Conservation (phyloP, 2,329 filamentous ascomycete species). For the Shiraia sp. region DNA sequence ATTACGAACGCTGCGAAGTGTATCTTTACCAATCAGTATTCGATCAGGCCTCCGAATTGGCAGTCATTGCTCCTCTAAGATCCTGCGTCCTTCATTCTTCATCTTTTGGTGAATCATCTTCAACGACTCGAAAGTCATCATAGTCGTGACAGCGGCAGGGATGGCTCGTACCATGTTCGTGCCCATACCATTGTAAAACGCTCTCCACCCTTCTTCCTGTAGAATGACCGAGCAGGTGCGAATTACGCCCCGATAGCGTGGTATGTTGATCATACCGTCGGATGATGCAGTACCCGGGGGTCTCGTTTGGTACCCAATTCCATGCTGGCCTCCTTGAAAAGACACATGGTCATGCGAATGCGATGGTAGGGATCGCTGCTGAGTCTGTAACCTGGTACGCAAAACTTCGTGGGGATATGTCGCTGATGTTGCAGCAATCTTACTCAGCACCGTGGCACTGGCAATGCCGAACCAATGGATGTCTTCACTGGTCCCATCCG, state of each 20-base stretch:
- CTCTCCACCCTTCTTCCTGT: constrained; percentile 89
- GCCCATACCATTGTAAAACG: constrained; percentile 96
- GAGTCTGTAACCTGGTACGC: constrained; percentile 89
- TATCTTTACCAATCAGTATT: constrained; percentile 7
- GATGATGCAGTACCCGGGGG: constrained; percentile 54
- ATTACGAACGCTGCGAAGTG: constrained; percentile 22
- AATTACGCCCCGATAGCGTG: constrained; percentile 74
- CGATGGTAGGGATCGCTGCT: constrained; percentile 68
- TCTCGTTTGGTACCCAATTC: constrained; percentile 48
- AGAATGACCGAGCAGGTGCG: constrained; percentile 84
- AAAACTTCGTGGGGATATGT: constrained; percentile 98
- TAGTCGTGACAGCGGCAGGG: constrained; percentile 93
- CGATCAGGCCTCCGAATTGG: not conserved
- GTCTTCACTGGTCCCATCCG: constrained; percentile 58
- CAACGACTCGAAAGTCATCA: constrained; percentile 91
- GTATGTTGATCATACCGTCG: constrained; percentile 59
- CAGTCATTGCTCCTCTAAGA: constrained; percentile 20
- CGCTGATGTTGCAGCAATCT: constrained; percentile 89
- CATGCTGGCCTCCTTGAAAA: constrained; percentile 45
- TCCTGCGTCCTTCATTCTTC: constrained; percentile 55
- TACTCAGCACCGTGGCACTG: constrained; percentile 87
- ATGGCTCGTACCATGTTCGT: constrained; percentile 97
- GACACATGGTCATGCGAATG: constrained; percentile 55
- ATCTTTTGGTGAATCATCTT: constrained; percentile 56
- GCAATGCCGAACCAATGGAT: constrained; percentile 83